Evolutionary conservation across 768 basidiomycete species (phyloP), one percentile per base, ranked within the genome.

Genomic region (Boletales sp.): DNA sequence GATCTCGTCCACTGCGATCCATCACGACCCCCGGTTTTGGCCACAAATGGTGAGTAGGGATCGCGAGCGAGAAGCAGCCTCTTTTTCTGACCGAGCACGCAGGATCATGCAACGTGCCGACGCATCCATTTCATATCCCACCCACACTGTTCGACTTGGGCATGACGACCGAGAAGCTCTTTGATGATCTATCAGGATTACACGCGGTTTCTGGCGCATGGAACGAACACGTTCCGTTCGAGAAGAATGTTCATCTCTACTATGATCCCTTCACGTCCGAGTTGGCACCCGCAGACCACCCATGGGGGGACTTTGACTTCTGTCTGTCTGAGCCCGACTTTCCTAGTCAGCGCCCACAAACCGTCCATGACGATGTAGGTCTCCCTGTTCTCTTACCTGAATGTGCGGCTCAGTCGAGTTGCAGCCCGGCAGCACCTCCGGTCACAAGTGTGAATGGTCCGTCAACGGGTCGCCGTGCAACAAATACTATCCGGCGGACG

Each of bases 401-500:
- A 38, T 1, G 9, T 14, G 13, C 37, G 14, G 40, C 24, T 45
- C 1, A 9, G 4, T 40, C 9, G 24, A 27, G 27, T 31, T 31
- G 18, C 39, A 56, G 61, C 3, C 21, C 17, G 2, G 15, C 30
- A 49, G 3, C 48, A 37, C 31, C n/a, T 32, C 14, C 21, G 11
- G 2, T 14, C 8, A 18, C 38, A 12, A 3, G 5, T 63, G 61
- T 31, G 3, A 18, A 17, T 62, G 61, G 61, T 0, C 3, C 12
- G 41, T n/a, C 5, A 35, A 55, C 17, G 58, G 50, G 10, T 31
- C 15, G 2, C 47, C 42, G 3, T 62, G 62, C 31, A 46, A 50
- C 15, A 15, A 2, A 18, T 0, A 2, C n/a, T 44, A 30, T 38
- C 4, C 14, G 10, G 11, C 19, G 5, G 44, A 39, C 15, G n/a